Evolutionary conservation across 2,329 filamentous ascomycete species (phyloP), one percentile per base, ranked within the genome.

Genomic region (Tolypocladium ophioglossoides): DNA sequence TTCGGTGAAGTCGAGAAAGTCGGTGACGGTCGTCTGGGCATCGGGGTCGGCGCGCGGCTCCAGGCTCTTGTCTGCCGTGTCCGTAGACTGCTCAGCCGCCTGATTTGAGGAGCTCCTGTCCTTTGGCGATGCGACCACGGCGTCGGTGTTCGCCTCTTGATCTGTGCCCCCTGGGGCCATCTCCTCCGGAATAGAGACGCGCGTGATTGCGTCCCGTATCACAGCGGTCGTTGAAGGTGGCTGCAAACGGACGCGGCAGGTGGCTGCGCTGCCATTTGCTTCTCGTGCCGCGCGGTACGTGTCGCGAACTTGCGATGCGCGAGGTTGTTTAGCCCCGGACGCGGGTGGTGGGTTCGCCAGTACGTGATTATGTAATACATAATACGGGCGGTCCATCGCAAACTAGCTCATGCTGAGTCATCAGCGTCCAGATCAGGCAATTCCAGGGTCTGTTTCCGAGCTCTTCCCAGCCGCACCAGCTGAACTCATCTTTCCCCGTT

Each of bases 1-100:
- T 66, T 87, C 84, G 61, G 82, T 85, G 59, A 83, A 84, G 65
- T 86, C 83, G 66, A 86, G 78, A 64, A 85, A 86, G 67, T 86
- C 83, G 56, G 81, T 85, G 20, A 86, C 78, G n/a, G 83, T 85
- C 8, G 84, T 82, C 62, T 86, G 82, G 30, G 82, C 82, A 71
- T 87, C 84, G 7, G 83, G 83, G 58, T 86, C 83, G 52, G 77
- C 75, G 59, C 79, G 78, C 65, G 78, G 71, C 55, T 74, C 72
- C 57, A 80, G 72, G 2, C 75, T 68, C 54, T 70, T 64, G 57
- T 70, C 72, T 56, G 66, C 69, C 30, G 71, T 66, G n/a, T 66
- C 64, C 38, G 61, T 60, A 35, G 64, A 56, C 48, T 66, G 59
- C 41, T 57, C 59, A 34, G 60, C 56, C 12, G 60, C 56, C 27